Percentiles rank a stretch among this genome's conserved stretches.
These are phyloP conservation scores for Eimeria acervulina DNA, from an alignment of 169 alveolate species.

Conservation along the genomic window DNA sequence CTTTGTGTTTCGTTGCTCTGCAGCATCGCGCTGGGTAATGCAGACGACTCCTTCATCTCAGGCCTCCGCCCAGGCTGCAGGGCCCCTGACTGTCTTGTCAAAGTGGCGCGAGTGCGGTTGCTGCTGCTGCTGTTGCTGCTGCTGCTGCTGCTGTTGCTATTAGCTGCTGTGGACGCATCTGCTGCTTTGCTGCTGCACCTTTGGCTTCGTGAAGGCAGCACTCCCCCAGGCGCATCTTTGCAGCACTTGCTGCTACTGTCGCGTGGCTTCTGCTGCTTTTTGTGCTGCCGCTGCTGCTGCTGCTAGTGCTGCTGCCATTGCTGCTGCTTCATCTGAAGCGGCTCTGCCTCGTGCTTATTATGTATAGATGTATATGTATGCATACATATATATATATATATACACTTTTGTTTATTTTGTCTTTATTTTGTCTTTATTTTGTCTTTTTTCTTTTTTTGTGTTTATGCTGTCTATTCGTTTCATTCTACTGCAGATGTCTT, in stretches of 20 bases:
- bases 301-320: no score
- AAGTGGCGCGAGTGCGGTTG: slow-evolving; percentile 57
- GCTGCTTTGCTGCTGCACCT: no score
- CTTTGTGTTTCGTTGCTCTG: background rate
- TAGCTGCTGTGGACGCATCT: background rate
- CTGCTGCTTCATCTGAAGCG: no score
- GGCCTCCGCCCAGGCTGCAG: slow-evolving; percentile 49
- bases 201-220: background rate
- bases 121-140: background rate
- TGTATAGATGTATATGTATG: no score
- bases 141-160: background rate
- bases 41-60: slow-evolving; percentile 11
- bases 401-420: no score
- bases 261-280: background rate
- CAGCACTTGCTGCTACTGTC: background rate
- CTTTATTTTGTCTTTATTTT: no score
- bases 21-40: slow-evolving; percentile 33
- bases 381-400: no score
- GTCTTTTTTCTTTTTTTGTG: no score
- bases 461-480: no score
- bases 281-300: background rate
- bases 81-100: slow-evolving; percentile 79
- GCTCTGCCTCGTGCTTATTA: no score
- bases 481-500: no score
- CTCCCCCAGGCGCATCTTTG: background rate